A percentile compares a stretch with the other conserved stretches of the same genome.
Evolutionary conservation across 371 early-diverging fungal genomes (phyloP).

Genomic region (Mortierella sp.): DNA sequence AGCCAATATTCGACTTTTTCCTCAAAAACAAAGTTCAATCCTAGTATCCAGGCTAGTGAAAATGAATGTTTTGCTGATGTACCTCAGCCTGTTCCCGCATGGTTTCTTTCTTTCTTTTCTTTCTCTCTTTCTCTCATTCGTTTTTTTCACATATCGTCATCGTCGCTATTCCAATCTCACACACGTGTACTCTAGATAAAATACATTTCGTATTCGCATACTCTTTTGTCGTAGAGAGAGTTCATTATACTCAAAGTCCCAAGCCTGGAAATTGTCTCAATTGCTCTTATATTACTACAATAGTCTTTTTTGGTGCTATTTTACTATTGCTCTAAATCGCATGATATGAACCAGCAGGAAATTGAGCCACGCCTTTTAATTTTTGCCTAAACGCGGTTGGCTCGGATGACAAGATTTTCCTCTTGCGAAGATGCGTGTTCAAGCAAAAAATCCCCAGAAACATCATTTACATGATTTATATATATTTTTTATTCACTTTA

Average conservation of each 20-base stretch:
- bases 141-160: not conserved
- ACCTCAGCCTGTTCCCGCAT: not conserved
- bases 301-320: not conserved
- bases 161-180: not conserved
- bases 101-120: not conserved
- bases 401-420: no score
- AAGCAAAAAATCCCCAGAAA: no score
- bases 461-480: not conserved
- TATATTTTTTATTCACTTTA: constrained; percentile 3
- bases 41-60: not conserved
- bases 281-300: not conserved
- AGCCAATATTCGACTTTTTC: not conserved
- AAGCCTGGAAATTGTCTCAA: not conserved
- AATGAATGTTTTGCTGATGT: no score
- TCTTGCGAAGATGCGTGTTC: no score
- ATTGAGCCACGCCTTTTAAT: not conserved
- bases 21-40: not conserved
- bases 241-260: not conserved
- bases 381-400: no score
- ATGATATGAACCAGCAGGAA: not conserved
- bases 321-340: not conserved
- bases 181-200: no score
- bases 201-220: no score
- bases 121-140: not conserved
- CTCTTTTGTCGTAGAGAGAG: not conserved